Base-by-base conservation (phyloP, 768 basidiomycete genomes). In the Termitomyces sp. region DNA sequence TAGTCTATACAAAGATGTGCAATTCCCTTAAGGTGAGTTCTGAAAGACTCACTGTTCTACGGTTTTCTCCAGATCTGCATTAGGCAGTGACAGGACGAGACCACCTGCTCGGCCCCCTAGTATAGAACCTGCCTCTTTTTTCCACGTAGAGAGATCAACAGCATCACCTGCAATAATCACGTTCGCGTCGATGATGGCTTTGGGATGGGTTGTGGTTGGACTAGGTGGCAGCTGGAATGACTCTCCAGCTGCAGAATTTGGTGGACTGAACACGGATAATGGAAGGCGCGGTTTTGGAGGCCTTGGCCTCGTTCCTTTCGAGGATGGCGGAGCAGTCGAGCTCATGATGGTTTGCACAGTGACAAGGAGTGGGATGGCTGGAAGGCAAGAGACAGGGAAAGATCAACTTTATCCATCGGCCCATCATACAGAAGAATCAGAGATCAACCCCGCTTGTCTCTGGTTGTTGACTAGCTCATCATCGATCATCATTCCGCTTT, bases 261-360 rank as follows among this genome's bases (percentile, higher is more conserved):
- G 88, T 0, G 90, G 85, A 32, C 79, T 83, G 71, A 94, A 94
- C 0, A 86, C 92, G 12, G 91, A 91, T 28, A 86, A 71, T 0
- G 91, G 91, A 13, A 94, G 84, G 50, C 80, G 82, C 8, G 92
- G 92, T 5, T 87, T 83, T 22, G 83, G 76, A 68, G 88, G 86
- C 65, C 87, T 83, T 13, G 74, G 66, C 18, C 74, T 74, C 58
- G 81, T 74, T 46, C 79, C 76, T 33, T 81, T 81, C 13, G 82
- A 79, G 18, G 72, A 67, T 42, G 75, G 74, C 16, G 71, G 67
- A 46, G 68, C 63, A 28, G 62, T 61, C 49, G 66, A 46, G 35
- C 38, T 57, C 61, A 62, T 64, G 60, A 32, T 39, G 24, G 24
- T 54, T 22, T 54, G 36, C 22, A 44, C 15, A 45, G 33, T 38